phyloP scores from a whole-genome alignment of 345 rosid genomes.

The Syzygium aqueum region DNA sequence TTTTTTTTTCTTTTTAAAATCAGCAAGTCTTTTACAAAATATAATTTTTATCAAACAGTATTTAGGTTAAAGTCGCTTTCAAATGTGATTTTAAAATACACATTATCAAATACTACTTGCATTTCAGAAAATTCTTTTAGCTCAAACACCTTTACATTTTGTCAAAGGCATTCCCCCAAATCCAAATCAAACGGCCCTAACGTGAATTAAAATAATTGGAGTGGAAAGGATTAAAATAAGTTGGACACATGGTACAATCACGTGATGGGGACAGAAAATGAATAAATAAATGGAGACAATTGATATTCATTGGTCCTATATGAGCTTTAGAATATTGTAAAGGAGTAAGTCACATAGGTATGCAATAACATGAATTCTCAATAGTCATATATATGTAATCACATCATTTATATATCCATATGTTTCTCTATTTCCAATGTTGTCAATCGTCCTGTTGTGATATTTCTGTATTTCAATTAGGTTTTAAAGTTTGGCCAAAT shows the following conservation, averaged over 20 bases:
- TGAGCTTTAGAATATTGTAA: background rate
- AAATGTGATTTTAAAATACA: too few species aligned
- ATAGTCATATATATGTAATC: background rate
- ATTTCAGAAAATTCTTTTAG: too few species aligned
- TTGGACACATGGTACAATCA: background rate
- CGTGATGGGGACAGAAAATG: background rate
- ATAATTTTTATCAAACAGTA: too few species aligned
- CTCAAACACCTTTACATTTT: too few species aligned
- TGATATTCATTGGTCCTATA: background rate
- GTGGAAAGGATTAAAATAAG: background rate
- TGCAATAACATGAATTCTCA: background rate
- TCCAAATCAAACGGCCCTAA: too few species aligned
- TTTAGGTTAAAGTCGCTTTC: too few species aligned
- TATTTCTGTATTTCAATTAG: background rate
- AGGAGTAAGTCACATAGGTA: background rate
- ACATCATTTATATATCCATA: background rate
- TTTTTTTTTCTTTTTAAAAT: too few species aligned
- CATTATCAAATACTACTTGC: too few species aligned
- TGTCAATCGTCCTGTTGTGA: background rate
- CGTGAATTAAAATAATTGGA: background rate
- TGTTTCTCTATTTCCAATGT: background rate
- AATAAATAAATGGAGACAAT: background rate
- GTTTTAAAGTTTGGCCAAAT: background rate
- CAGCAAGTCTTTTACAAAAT: too few species aligned
- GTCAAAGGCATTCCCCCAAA: too few species aligned